Evolutionary conservation across 805 yeast species (phyloP).

Genomic region (Saccharomycopsis schoenii): DNA sequence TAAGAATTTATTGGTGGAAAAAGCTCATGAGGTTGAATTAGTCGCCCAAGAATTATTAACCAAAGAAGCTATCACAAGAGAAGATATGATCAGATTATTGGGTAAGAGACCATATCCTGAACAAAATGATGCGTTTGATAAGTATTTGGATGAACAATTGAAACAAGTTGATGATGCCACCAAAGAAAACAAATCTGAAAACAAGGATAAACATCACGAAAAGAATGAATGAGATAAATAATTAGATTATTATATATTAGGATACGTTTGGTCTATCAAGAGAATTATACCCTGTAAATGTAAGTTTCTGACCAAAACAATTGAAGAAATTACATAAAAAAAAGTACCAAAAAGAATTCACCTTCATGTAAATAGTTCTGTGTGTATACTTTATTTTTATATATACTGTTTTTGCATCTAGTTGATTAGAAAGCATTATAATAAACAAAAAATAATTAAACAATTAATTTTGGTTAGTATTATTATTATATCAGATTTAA

Average conservation of each 20-base stretch:
- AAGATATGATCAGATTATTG: slow-evolving; percentile 79
- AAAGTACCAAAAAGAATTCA: background rate
- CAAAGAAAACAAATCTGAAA: background rate
- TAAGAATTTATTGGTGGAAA: slow-evolving; percentile 53
- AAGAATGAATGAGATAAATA: background rate
- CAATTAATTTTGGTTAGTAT: too few relatives aligned
- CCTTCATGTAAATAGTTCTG: background rate
- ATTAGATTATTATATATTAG: background rate
- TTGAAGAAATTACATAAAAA: background rate
- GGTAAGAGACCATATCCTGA: slow-evolving; percentile 93
- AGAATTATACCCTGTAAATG: background rate
- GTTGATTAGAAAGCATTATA: background rate
- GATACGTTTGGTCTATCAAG: background rate
- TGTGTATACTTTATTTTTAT: background rate
- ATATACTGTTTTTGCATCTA: background rate
- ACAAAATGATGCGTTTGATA: slow-evolving; percentile 82
- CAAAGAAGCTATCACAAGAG: slow-evolving; percentile 88
- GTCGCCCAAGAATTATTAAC: slow-evolving; percentile 80
- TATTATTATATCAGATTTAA: too few relatives aligned
- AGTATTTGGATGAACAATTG: slow-evolving; percentile 40
- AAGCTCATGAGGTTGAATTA: slow-evolving; percentile 63
- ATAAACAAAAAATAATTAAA: background rate
- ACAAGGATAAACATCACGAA: background rate
- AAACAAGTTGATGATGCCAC: background rate
- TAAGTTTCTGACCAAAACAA: background rate